Evolutionary conservation across 2,329 filamentous ascomycete genomes (phyloP), one percentile per base, ranked within the genome.

Genomic region (Immersiporthe knoxdaviesiana): DNA sequence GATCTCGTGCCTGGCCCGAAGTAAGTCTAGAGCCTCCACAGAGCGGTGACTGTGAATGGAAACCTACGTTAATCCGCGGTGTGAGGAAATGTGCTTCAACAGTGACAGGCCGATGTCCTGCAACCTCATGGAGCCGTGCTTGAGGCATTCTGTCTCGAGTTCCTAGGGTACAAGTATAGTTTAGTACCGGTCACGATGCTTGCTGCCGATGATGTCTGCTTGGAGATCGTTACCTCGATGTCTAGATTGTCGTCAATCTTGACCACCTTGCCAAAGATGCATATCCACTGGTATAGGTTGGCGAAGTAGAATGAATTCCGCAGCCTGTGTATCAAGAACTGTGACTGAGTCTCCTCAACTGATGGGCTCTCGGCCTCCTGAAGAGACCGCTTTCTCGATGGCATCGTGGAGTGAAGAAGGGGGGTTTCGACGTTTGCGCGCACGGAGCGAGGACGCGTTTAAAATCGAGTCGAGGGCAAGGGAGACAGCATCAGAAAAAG

Each of bases 231-330:
- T 88, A 97, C 96, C 83, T 98, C 94, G 73, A 97, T 92, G 76
- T 95, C 93, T 72, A 97, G 86, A 76, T 91, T 90, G 72, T 97
- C 92, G 75, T 96, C 91, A 73, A 98, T 92, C 82, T 97, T 97
- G 78, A 97, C 90, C 58, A 90, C 90, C 75, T 91, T 90, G 71
- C 95, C 94, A 79, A 99, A 99, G 54, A 95, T 88, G 78, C 91
- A 92, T 71, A 98, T 92, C 87, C 94, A 99, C 81, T 99, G 95
- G 81, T 91, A 94, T 10, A 98, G 83, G 76, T 94, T 95, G 71
- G 95, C 93, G 80, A 98, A 97, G 79, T 97, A 92, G 94, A 95
- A 98, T 86, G 92, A 94, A 78, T 92, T 96, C 72, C 95, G 89
- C 74, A 98, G 87, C 73, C 85, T 89, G 69, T 88, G 82, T 37